Evolutionary conservation across 106 monocot species (phyloP), one percentile per base, ranked within the genome.

Genomic region (Acanthochlamys bracteata): DNA sequence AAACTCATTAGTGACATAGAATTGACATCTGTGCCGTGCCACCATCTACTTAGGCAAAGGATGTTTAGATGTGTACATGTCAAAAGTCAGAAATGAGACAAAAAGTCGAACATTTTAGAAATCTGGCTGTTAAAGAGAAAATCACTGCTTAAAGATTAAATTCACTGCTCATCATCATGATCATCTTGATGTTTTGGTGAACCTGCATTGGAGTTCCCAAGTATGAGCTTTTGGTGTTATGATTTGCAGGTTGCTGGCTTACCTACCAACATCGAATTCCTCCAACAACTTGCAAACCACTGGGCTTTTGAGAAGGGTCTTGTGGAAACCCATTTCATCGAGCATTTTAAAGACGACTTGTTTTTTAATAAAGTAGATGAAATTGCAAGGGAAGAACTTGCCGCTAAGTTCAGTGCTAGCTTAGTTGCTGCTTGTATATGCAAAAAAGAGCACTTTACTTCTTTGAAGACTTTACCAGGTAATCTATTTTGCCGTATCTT

Each of bases 251-350:
- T 98, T 74, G 98, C 85, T 45, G 98, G 98, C 3, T 83, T 98
- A 71, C 92, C 98, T n/a, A 98, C 98, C 24, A 98, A 98, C 75
- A 83, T 98, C 11, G 63, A 59, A 69, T 98, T 98, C 71, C 80
- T 98, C 10, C 78, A 83, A 60, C 80, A 57, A 61, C 88, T 98
- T 72, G 88, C 85, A 58, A 76, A 77, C 60, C 98, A 98, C 54
- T 77, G 81, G 82, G 92, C 98, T 43, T 98, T 98, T 76, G 83
- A 88, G 25, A 83, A 83, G 56, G 98, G 98, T 25, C 59, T 85
- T 60, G 98, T 98, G 55, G 92, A 83, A 75, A 92, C 98, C 55
- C 88, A 98, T 72, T 98, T 98, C 42, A 92, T 98, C 53, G 98
- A 98, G 72, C 83, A 83, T 57, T 89, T 81, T 52, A 88, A 79